Evolutionary conservation across 108 stramenopile genomes (phyloP).

Genomic region (Seminavis robusta): DNA sequence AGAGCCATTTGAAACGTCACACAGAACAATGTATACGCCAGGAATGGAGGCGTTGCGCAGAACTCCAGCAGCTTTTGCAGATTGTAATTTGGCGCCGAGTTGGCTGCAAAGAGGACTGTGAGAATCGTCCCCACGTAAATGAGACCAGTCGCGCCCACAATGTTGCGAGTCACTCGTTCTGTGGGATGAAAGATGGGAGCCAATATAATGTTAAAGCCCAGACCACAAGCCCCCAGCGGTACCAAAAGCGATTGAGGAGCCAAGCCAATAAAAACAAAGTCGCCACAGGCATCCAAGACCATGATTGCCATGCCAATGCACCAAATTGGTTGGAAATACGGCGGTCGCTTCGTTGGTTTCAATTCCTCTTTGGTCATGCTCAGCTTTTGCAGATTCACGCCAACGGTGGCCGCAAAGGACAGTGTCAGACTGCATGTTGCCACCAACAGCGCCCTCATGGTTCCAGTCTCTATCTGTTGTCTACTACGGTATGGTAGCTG

Average conservation of each 20-base stretch:
- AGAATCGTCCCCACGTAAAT: constrained; percentile 37
- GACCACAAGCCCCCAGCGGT: constrained; percentile 34
- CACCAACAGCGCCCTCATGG: no score
- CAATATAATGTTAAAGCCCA: constrained; percentile 39
- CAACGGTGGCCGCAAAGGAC: no score
- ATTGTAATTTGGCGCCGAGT: constrained; percentile 26
- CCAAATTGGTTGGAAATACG: no score
- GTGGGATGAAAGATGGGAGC: constrained; percentile 30
- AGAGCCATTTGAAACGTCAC: constrained; percentile 1
- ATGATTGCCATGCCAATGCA: no score
- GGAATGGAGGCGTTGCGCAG: constrained; percentile 9
- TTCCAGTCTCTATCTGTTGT: no score
- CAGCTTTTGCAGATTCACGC: no score
- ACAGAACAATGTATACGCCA: constrained; percentile 16
- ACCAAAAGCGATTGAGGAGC: constrained; percentile 45
- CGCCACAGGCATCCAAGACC: no score
- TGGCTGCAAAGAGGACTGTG: constrained; percentile 28
- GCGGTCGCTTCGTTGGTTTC: no score
- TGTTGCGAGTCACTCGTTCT: constrained; percentile 19
- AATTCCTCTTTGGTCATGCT: no score
- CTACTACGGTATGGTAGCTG: no score
- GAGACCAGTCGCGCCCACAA: constrained; percentile 25
- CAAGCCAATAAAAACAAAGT: constrained; percentile 43
- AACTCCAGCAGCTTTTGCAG: constrained; percentile 20
- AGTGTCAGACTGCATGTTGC: no score